Evolutionary conservation across 148 eudicot genomes (phyloP), one percentile per base, ranked within the genome.

Genomic region (Talinum fruticosum): DNA sequence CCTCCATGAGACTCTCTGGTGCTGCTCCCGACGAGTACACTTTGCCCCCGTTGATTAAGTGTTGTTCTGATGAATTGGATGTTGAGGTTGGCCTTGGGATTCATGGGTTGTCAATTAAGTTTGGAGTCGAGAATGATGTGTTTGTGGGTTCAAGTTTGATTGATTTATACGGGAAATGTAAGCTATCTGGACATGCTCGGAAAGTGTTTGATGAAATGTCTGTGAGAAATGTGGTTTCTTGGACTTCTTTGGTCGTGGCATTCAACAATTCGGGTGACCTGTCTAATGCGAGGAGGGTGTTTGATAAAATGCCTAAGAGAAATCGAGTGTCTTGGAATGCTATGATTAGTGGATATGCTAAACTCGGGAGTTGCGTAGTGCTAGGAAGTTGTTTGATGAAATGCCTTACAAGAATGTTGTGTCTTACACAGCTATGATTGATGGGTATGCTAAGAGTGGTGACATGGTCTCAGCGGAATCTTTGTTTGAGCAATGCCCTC

Each of bases 111-210:
- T 23, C 36, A 13, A 45, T 92, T 54, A 87, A 80, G 72, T 83
- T 65, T 82, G 94, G 92, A 12, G 67, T 80, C 29, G 79, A 72
- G 5, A 59, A 24, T 37, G 88, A 87, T 82, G 75, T 90, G 72
- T 87, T 79, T 73, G 91, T 92, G 64, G 89, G 91, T 47, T 85
- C 97, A 10, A 90, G 94, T 81, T 85, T 92, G 92, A 45, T 90
- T 72, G 90, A 87, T 80, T 83, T 90, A 8, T 92, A 92, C 77
- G 97, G 92, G 41, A 92, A 87, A 80, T 86, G 88, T 72, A 64
- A 38, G 79, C 83, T 84, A 49, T 66, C 88, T 78, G 65, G 15
- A 64, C 35, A 51, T 80, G 94, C 94, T 0, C 84, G 79, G 18
- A 85, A 84, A 62, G 87, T 90, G 79, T 92, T 89, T 51, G 92